A percentile compares a stretch with the other conserved stretches of the same genome.
Evolutionary conservation across 257 asterid genomes (phyloP).

Genomic region (Striga asiatica): DNA sequence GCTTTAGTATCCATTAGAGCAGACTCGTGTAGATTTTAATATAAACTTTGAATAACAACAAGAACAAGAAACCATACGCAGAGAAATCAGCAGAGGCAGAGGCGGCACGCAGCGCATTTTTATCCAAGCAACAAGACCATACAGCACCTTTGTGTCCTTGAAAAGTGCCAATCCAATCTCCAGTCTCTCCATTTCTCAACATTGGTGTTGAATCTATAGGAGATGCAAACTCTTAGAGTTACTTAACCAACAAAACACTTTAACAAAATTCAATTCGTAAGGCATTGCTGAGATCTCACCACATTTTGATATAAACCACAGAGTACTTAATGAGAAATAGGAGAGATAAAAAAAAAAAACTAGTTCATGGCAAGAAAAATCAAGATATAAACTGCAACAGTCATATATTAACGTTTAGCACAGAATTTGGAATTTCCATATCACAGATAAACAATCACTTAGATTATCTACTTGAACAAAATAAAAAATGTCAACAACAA

Average conservation of each 20-base stretch:
- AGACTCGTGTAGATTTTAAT: not conserved
- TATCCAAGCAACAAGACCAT: slow-evolving; percentile 92
- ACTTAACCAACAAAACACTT: not conserved
- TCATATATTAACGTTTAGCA: not conserved
- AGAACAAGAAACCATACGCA: slow-evolving; percentile 44
- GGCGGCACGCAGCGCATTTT: slow-evolving; percentile 85
- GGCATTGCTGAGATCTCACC: not conserved
- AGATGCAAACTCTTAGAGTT: slow-evolving; percentile 5
- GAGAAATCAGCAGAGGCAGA: slow-evolving; percentile 97
- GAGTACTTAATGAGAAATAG: not conserved
- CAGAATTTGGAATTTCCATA: not conserved
- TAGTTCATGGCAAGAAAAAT: not conserved
- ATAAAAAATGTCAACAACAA: too few species aligned
- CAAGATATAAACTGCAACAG: not conserved
- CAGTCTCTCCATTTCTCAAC: slow-evolving; percentile 97
- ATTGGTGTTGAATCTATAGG: slow-evolving; percentile 76
- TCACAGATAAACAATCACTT: too few species aligned
- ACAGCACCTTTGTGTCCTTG: slow-evolving; percentile 99
- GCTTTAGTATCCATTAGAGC: not conserved
- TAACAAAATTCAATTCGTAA: not conserved
- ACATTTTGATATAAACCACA: not conserved
- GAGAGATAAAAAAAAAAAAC: not conserved
- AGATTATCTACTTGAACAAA: too few species aligned
- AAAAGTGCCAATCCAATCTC: slow-evolving; percentile 98
- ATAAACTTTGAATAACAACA: not conserved